Evolutionary conservation across 768 basidiomycete species (phyloP), one percentile per base, ranked within the genome.

Genomic region (Mycena latifolia): DNA sequence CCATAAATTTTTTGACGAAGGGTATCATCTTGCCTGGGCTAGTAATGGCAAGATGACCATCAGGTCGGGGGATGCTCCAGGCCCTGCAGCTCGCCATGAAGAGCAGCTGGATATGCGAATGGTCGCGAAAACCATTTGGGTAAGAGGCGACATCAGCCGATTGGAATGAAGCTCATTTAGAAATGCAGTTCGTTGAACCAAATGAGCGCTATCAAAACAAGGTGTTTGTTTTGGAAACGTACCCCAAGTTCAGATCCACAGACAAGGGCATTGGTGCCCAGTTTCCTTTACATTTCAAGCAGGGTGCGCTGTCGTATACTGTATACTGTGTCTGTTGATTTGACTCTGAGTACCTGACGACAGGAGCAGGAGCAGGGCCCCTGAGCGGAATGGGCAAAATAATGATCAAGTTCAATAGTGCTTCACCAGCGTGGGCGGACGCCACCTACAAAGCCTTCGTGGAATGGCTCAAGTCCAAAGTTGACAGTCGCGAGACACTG

Each of bases 341-440:
- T n/a, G 41, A 43, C 35, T 12, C 58, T 58, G 50, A 65, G 22
- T 11, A 27, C 39, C 6, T 7, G 24, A 22, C 10, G 28, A 39
- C 31, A 72, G 71, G 70, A 39, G 67, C n/a, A n/a, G n/a, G n/a
- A n/a, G n/a, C n/a, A n/a, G n/a, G n/a, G n/a, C n/a, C 58, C 15
- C 55, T n/a, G 14, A 14, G 48, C 5, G 28, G 25, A 8, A 31
- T 51, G 9, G 74, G 75, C 15, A 39, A 61, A 1, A 65, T 74
- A 27, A 54, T 61, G 9, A 48, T 75, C 18, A 69, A 63, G 53
- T 65, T 75, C 43, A 70, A 75, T 33, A 48, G 53, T 15, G 28
- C 4, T 5, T 46, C 45, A 22, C 25, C 45, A 66, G 57, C 58
- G 69, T 51, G 64, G 66, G 12, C 25, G 11, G 20, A 64, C 29